phyloP scores from a whole-genome alignment of 129 eudicot genomes.

The Escallonia herrerae region DNA sequence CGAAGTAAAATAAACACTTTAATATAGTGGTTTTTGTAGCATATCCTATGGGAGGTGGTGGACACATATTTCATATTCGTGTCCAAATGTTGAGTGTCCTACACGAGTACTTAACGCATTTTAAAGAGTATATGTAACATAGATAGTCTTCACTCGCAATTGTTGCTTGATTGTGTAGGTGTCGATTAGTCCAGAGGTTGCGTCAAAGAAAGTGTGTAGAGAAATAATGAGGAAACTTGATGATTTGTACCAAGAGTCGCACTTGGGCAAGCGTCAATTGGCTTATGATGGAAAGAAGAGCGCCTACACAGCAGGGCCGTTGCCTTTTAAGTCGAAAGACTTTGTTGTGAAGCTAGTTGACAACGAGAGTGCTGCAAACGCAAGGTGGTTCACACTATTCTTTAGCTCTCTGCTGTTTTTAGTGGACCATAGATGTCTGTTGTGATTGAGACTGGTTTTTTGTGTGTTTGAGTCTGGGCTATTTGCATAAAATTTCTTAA shows the following conservation, averaged over 20 bases:
- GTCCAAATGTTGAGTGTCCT: too few species aligned
- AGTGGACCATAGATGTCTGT: neutral
- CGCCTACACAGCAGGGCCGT: constrained; percentile 52
- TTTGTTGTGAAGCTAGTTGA: constrained; percentile 44
- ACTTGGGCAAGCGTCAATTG: constrained; percentile 35
- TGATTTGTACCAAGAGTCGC: constrained; percentile 21
- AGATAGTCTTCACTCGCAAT: neutral
- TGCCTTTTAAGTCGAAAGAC: constrained; percentile 71
- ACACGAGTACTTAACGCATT: too few species aligned
- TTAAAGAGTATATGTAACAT: too few species aligned
- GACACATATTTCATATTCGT: too few species aligned
- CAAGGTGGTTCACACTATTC: too few species aligned
- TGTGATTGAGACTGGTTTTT: too few species aligned
- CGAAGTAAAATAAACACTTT: too few species aligned
- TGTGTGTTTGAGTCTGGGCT: too few species aligned
- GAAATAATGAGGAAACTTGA: constrained; percentile 41
- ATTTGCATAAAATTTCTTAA: too few species aligned
- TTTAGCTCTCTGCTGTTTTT: neutral
- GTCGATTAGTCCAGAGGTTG: constrained; percentile 62
- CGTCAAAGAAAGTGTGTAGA: constrained; percentile 47
- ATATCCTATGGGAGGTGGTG: too few species aligned
- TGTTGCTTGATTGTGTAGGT: constrained; percentile 33
- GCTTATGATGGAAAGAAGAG: constrained; percentile 86
- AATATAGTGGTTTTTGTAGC: too few species aligned
- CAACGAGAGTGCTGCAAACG: constrained; percentile 10